Evolutionary conservation across 1,139 yeast species (phyloP), one percentile per base, ranked within the genome.

Genomic region (Lodderomyces orthopsilosis): DNA sequence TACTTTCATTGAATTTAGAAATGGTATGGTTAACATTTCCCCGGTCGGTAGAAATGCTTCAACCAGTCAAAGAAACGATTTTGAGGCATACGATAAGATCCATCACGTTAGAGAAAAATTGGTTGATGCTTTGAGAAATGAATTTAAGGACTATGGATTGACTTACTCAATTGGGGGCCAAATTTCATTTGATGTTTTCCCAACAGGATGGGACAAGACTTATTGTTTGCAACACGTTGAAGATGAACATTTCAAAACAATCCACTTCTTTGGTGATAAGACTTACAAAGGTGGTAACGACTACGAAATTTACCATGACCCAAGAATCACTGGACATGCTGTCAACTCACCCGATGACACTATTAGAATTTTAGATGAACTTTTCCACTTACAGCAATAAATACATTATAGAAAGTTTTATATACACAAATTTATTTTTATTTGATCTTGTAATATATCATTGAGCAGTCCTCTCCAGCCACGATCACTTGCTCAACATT

Each of bases 161-260:
- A 91, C 98, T 54, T 94, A 86, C 79, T 93, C 98, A 46, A 93
- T 93, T 56, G 98, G 98, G 67, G 99, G 99, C 56, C 98, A 93
- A 78, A 93, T 93, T 67, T 93, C 98, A 40, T 93, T 93, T 62
- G 99, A 93, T 62, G 98, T 93, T 54, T 93, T 93, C 91, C 99
- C 99, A 73, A 87, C 96, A 52, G 99, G 99, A 61, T 93, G 99
- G 99, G 98, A 93, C 70, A 93, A 94, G 81, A 94, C 98, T 51
- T 94, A 91, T 75, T 88, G 96, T 70, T 81, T 94, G 63, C 90
- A 84, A 69, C 98, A 91, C 71, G 91, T 93, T 58, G 90, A 73
- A 58, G 70, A 75, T 50, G 97, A 91, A 70, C 81, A 85, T 51
- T 94, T 91, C 74, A 76, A 83, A 62, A 77, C 81, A 56, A 89